A percentile compares a stretch with the other conserved stretches of the same genome.
Conservation (phyloP, 768 basidiomycete genomes). For the Podaxis mareebaensis region DNA sequence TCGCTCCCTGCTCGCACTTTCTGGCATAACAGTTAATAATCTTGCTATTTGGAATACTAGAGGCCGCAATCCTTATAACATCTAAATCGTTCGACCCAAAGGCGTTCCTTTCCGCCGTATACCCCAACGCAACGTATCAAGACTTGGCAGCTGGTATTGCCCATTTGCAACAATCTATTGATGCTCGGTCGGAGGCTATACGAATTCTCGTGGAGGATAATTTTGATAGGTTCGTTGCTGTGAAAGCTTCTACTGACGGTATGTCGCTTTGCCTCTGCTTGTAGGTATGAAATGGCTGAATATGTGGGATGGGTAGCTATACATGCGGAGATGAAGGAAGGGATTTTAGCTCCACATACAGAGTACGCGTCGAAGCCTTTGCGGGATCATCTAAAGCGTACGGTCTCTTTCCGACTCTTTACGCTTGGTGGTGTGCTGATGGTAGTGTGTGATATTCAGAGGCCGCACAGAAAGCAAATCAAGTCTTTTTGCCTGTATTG, state of each 20-base stretch:
- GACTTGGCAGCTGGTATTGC: constrained; percentile 81
- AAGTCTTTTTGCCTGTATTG: constrained; percentile 93
- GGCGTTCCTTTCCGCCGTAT: constrained; percentile 84
- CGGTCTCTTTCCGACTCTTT: constrained; percentile 22
- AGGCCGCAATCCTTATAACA: constrained; percentile 79
- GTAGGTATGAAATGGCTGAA: constrained; percentile 13
- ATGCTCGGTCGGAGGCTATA: constrained; percentile 92
- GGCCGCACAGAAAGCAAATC: constrained; percentile 90
- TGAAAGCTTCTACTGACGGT: constrained; percentile 98
- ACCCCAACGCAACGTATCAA: constrained; percentile 94
- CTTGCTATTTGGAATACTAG: constrained; percentile 34
- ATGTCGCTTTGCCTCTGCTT: constrained; percentile 20
- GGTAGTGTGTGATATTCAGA: constrained; percentile 43
- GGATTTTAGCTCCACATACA: constrained; percentile 69
- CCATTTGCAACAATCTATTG: constrained; percentile 76
- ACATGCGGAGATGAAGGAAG: constrained; percentile 91
- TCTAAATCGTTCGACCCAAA: constrained; percentile 98
- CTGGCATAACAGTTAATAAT: not conserved
- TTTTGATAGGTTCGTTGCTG: constrained; percentile 96
- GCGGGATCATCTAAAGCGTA: constrained; percentile 84
- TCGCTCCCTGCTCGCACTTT: not conserved
- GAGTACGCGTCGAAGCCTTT: constrained; percentile 86
- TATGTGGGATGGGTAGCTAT: constrained; percentile 52
- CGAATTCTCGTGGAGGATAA: constrained; percentile 95
- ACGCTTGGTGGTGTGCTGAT: not conserved